Conservation (phyloP, 2,329 filamentous ascomycete genomes). For the Coleophoma crateriformis region DNA sequence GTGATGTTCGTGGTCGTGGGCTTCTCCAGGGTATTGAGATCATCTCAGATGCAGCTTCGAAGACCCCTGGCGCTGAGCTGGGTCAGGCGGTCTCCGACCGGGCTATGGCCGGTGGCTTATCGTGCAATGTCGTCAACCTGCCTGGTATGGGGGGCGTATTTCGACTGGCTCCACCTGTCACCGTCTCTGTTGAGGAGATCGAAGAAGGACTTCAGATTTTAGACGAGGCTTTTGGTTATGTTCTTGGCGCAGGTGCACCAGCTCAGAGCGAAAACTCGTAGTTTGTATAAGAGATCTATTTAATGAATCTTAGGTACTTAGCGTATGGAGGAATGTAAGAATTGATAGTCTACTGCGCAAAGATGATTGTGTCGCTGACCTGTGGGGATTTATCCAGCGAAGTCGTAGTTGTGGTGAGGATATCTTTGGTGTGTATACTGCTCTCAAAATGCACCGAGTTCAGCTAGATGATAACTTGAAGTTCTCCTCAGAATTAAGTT, state of each 20-base stretch:
- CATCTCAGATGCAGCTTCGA: slow-evolving; percentile 42
- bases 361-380: no score
- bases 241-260: neutral
- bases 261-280: no score
- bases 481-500: no score
- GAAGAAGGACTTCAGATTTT: slow-evolving; percentile 48
- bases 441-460: no score
- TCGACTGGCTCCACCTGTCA: slow-evolving; percentile 55
- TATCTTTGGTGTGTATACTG: no score
- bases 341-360: no score
- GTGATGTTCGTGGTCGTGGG: slow-evolving; percentile 54
- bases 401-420: no score
- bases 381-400: no score
- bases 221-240: slow-evolving; percentile 43
- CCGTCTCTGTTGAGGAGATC: slow-evolving; percentile 44
- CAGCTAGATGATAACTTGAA: no score
- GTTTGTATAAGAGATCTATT: no score
- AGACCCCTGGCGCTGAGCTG: slow-evolving; percentile 39
- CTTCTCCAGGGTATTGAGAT: slow-evolving; percentile 55
- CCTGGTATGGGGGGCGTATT: slow-evolving; percentile 51
- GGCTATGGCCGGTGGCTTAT: slow-evolving; percentile 47
- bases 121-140: slow-evolving; percentile 49
- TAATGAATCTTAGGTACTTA: no score
- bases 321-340: no score
- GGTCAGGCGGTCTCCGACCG: slow-evolving; percentile 39